Conservation (phyloP, 129 eudicot species). For the Kitagawia praeruptora region DNA sequence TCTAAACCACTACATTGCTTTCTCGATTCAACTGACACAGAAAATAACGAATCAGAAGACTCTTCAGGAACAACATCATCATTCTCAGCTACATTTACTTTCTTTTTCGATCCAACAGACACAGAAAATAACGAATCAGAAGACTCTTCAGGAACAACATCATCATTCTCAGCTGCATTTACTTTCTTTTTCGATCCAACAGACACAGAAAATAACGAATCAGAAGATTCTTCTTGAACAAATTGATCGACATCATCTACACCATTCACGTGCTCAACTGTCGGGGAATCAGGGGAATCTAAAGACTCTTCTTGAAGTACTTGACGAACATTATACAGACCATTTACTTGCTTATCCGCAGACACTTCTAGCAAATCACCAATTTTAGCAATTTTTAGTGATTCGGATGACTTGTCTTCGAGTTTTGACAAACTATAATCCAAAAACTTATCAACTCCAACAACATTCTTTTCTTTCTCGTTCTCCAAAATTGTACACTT, state of each 20-base stretch:
- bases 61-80: conserved; percentile 26
- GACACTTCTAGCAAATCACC: conserved; percentile 27
- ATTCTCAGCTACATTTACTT: conserved; percentile 15
- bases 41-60: conserved; percentile 58
- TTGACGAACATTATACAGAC: not conserved
- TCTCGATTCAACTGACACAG: conserved; percentile 50
- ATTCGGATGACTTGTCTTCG: conserved; percentile 24
- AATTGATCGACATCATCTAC: conserved; percentile 10
- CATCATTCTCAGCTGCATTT: conserved; percentile 12
- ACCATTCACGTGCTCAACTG: conserved; percentile 29
- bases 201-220: conserved; percentile 60
- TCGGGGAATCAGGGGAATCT: conserved; percentile 49
- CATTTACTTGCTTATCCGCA: conserved; percentile 19
- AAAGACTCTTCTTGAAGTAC: conserved; percentile 37
- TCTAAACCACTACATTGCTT: not conserved
- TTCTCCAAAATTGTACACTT: not conserved
- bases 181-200: conserved; percentile 39
- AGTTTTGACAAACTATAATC: conserved; percentile 49
- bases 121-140: conserved; percentile 64
- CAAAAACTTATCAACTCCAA: conserved; percentile 12
- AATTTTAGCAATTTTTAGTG: not conserved
- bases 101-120: conserved; percentile 47
- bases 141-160: conserved; percentile 35
- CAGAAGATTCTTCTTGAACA: conserved; percentile 46
- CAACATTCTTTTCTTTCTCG: conserved; percentile 4